Conservation (phyloP, 208 protist species). For the Crithidia acanthocephali region DNA sequence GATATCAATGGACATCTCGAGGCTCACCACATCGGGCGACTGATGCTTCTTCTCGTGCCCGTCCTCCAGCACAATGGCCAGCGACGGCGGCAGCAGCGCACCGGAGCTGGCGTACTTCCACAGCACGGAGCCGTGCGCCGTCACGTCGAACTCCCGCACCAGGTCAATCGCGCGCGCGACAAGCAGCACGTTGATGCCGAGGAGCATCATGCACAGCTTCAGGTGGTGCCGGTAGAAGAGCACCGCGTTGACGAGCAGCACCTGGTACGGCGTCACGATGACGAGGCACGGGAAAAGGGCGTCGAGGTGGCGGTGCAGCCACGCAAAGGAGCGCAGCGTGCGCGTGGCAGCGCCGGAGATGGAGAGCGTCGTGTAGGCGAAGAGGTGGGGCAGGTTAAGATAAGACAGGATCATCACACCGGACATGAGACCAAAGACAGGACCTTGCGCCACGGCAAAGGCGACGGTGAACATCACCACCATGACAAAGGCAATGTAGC, state of each 20-base stretch:
- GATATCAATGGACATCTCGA: conserved; percentile 75
- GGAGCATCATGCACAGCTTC: conserved; percentile 49
- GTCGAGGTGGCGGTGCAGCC: conserved; percentile 70
- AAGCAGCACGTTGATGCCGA: conserved; percentile 60
- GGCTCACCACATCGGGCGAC: conserved; percentile 52
- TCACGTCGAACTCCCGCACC: conserved; percentile 77
- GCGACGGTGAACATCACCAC: conserved; percentile 39
- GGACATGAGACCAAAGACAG: conserved; percentile 54
- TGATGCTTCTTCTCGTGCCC: conserved; percentile 57
- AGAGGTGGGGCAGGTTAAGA: conserved; percentile 72
- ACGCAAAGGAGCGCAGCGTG: conserved; percentile 54
- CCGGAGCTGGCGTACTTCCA: conserved; percentile 47
- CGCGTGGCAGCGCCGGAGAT: conserved; percentile 49
- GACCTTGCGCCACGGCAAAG: conserved; percentile 40
- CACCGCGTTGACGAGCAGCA: conserved; percentile 59
- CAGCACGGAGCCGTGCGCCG: conserved; percentile 64
- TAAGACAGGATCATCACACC: conserved; percentile 67
- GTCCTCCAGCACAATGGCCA: conserved; percentile 77
- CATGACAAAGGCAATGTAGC: conserved; percentile 70
- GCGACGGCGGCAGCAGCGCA: conserved; percentile 45
- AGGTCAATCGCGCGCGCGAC: conserved; percentile 68
- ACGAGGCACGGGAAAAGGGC: conserved; percentile 49
- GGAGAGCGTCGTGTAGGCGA: conserved; percentile 63
- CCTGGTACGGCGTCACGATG: conserved; percentile 56
- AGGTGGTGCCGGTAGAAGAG: conserved; percentile 64